phyloP scores from a whole-genome alignment of 257 asterid species.

The Lycium ferocissimum region DNA sequence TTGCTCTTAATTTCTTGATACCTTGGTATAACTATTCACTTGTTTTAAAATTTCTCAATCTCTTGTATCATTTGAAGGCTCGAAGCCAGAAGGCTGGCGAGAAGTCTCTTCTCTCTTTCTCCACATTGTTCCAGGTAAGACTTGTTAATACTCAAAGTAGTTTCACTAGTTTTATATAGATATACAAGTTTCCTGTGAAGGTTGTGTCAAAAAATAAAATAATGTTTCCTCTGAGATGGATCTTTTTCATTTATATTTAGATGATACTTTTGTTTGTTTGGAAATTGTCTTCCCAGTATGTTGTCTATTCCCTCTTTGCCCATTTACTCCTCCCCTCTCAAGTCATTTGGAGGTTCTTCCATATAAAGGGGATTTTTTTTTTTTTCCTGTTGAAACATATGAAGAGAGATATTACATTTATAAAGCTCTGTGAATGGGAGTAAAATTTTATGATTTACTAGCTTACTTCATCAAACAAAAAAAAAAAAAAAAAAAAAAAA shows the following conservation, averaged over 20 bases:
- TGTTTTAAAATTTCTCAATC: conserved; percentile 31
- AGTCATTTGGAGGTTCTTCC: conserved; percentile 1
- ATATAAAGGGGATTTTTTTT: neutral
- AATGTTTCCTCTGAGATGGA: neutral
- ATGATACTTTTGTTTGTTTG: neutral
- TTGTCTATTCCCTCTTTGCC: neutral
- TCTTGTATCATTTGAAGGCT: conserved; percentile 56
- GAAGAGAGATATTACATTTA: no score
- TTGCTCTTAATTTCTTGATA: conserved; percentile 29
- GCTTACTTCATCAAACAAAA: neutral
- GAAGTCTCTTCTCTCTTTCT: conserved; percentile 81
- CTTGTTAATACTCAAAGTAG: conserved; percentile 23
- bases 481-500: no score
- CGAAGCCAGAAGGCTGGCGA: conserved; percentile 90
- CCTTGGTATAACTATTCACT: conserved; percentile 32
- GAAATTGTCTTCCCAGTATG: neutral
- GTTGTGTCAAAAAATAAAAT: neutral
- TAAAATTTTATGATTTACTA: neutral
- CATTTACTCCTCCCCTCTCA: neutral
- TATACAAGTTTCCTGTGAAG: neutral
- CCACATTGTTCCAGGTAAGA: conserved; percentile 81
- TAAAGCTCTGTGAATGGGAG: neutral
- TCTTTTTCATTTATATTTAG: neutral
- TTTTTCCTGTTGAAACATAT: no score
- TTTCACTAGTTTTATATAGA: neutral